Base-by-base conservation (phyloP, 345 rosid species). In the Populus alba region DNA sequence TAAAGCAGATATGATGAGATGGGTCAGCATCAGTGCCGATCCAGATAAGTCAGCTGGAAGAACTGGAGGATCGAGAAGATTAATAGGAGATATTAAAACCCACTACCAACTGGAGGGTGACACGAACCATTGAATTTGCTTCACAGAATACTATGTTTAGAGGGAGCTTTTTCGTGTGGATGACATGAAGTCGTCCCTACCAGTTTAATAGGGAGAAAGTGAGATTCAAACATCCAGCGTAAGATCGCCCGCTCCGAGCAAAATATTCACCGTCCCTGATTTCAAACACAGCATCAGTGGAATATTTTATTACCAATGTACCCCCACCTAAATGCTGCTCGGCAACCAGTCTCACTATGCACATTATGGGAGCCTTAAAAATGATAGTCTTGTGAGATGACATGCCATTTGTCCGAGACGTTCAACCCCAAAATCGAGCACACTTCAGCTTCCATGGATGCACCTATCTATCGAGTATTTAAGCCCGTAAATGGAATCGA, bases 291-390 rank as follows among this genome's bases (percentile, higher is more conserved):
- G 13, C 13, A 77, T 81, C 15, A 77, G 51, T 55, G 86, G 86
- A 82, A 82, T 80, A 79, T 82, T 81, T 81, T 86, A 85, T 79
- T 75, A 75, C 43, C n/a, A 8, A 1, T 78, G 75, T 76, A 18
- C 43, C 27, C 33, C 29, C 7, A 49, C 49, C 33, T 37, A 6
- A 25, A n/a, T 76, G 41, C 31, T 29, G 15, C n/a, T n/a, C 66
- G 69, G 33, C 78, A 35, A 39, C 67, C 66, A 59, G 77, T 49
- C 33, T 68, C 63, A 39, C 22, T 45, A 65, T 70, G 33, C 6
- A 16, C 70, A 13, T 33, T 1, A 16, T 15, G 65, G 27, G n/a
- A 59, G 49, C 49, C 49, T 43, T 59, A 20, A 22, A 43, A 20
- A n/a, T 22, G 27, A n/a, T 5, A 27, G 39, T 31, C 38, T 22